A percentile compares a stretch with the other conserved stretches of the same genome.
phyloP scores from a whole-genome alignment of 1,139 yeast species.

The Casaregolazyma suthepensis region DNA sequence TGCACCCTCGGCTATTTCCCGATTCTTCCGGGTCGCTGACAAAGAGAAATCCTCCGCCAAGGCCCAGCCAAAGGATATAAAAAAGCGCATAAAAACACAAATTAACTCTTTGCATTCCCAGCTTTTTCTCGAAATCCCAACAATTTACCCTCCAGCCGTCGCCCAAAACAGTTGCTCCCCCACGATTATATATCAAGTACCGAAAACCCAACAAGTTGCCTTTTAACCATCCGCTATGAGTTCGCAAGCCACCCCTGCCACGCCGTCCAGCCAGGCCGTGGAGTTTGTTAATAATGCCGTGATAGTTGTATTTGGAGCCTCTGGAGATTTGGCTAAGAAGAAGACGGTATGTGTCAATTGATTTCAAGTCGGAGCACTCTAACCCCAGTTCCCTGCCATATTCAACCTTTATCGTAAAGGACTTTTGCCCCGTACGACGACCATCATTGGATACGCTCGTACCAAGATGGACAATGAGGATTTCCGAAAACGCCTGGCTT shows the following conservation, averaged over 20 bases:
- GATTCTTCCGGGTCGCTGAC: neutral
- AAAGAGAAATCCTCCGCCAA: neutral
- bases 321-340: constrained; percentile 96
- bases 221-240: constrained; percentile 2
- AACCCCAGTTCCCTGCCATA: constrained; percentile 35
- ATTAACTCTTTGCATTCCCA: neutral
- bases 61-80: neutral
- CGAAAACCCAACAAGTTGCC: constrained; percentile 1
- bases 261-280: constrained; percentile 3
- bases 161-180: neutral
- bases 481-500: constrained; percentile 58
- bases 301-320: constrained; percentile 89
- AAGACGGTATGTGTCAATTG: constrained; percentile 74
- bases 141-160: neutral
- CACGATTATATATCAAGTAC: neutral
- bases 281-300: constrained; percentile 47
- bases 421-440: constrained; percentile 59
- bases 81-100: neutral
- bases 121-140: neutral
- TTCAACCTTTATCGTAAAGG: constrained; percentile 62
- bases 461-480: constrained; percentile 64
- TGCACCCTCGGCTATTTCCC: neutral
- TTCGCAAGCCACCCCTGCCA: constrained; percentile 5
- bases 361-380: no score
- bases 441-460: constrained; percentile 89